Conservation (phyloP, 148 eudicot species). For the Vaccinium corymbosum region DNA sequence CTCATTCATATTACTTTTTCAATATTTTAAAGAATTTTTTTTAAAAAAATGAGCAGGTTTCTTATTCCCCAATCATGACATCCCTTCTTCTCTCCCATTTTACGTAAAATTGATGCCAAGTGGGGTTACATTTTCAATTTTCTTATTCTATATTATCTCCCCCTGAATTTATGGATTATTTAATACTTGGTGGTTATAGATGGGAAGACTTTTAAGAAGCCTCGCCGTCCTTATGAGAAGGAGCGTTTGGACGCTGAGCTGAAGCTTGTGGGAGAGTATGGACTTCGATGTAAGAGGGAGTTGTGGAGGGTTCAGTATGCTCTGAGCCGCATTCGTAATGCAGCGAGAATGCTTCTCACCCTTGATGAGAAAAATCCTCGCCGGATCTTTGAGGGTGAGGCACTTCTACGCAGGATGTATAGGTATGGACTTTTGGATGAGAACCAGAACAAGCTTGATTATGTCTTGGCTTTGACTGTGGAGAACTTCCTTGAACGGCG, state of each 20-base stretch:
- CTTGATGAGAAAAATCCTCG: conserved; percentile 26
- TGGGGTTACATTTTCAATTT: background rate
- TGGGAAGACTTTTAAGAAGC: conserved; percentile 22
- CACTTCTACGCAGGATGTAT: conserved; percentile 23
- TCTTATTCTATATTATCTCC: background rate
- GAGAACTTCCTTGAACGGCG: conserved; percentile 29
- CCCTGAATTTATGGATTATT: background rate
- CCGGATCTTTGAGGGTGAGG: conserved; percentile 27
- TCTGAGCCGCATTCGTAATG: conserved; percentile 23
- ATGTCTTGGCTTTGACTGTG: conserved; percentile 27
- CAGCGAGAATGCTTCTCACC: conserved; percentile 23
- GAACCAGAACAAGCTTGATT: conserved; percentile 26
- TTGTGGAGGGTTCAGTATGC: conserved; percentile 29
- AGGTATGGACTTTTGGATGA: conserved; percentile 20
- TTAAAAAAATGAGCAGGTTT: too few relatives aligned
- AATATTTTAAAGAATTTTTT: too few relatives aligned
- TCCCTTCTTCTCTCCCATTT: background rate
- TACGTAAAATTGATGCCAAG: background rate
- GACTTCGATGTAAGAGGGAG: conserved; percentile 25
- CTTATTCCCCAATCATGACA: too few relatives aligned
- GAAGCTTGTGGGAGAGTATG: conserved; percentile 27
- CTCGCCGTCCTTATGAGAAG: conserved; percentile 29
- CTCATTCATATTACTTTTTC: too few relatives aligned
- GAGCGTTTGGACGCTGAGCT: conserved; percentile 24
- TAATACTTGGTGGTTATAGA: background rate